Base-by-base conservation (phyloP, 139 green algal species). In the Medakamo hakoo region DNA sequence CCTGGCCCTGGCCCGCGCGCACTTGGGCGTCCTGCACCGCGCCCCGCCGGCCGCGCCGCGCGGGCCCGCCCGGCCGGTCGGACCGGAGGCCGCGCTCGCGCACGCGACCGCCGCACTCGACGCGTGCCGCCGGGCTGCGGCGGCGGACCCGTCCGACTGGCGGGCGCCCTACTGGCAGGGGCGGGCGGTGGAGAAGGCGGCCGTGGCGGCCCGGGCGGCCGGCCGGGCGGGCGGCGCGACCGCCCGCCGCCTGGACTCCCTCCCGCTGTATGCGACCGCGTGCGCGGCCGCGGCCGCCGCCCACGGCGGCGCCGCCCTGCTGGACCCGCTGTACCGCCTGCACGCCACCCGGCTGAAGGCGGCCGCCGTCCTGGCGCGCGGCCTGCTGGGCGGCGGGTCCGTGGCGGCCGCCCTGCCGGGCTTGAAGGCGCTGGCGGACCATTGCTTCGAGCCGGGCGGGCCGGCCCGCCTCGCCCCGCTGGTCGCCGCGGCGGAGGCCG, bases 291-390 rank as follows among this genome's bases (percentile, higher is more conserved):
- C 40, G 9, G 40, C 40, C 9, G 40, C 40, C 16, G 40, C 40
- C 40, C 9, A 52, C 16, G 40, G 16, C 40, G 40, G 40, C 40
- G 40, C 40, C 40, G 9, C 40, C 58, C 49, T 64, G 28, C 32
- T 73, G 62, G 68, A 73, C 56, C 68, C 68, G 3, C 24, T 73
- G 23, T 73, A 73, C 49, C 58, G 30, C 18, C 63, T 73, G 68
- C 68, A 73, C 32, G 55, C 61, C 3, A 27, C 56, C n/a, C 55
- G 68, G 1, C 58, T 73, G 24, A 73, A 73, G 62, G 9, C 9
- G 9, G 40, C 40, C 9, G 9, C 16, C 40, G 40, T 16, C 9
- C 40, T 52, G 40, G 9, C 9, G 9, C 40, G 40, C 40, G 40
- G 40, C 40, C 9, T 16, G 40, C 9, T 52, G 40, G 9, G 40